Evolutionary conservation across 1,284 basidiomycete genomes (phyloP), one percentile per base, ranked within the genome.

Genomic region (Rugosomyces carneus): DNA sequence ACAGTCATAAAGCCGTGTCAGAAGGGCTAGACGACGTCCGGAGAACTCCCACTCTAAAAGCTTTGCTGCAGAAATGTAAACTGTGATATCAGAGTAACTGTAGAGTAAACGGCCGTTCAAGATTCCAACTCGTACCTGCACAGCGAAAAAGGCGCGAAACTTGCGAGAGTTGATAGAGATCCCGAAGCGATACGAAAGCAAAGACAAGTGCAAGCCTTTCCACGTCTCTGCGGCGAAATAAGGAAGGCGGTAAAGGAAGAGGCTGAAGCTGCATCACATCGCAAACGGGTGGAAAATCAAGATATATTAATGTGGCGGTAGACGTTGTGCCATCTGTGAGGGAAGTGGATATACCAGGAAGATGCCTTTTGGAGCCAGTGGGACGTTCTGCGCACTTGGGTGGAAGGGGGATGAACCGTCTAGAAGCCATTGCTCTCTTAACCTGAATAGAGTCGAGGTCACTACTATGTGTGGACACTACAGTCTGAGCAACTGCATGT

Each of bases 91-190:
- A 29, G 24, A 26, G 26, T 20, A 20, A 21, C 1, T 24, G 37
- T 16, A 40, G n/a, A 23, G 29, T 27, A n/a, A n/a, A 8, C 15
- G 7, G 23, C 27, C 59, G 24, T 10, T 7, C 19, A 19, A 2
- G n/a, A 0, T n/a, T 20, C 19, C 1, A 18, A 31, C 21, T 42
- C 49, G 45, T 57, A 80, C 83, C 78, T 62, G 83, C 78, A 60
- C 85, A 85, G 45, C 83, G 75, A 58, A 85, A 74, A 40, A 73
- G 66, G 39, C 74, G 72, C 10, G 79, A 84, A 16, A 80, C 80
- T 15, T 71, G 61, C 10, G 58, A 55, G 47, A 79, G 78, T 23
- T 55, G 54, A 9, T 47, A 54, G 5, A 80, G 63, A 44, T 78
- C 76, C 37, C 56, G 41, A 13, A 66, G 53, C 3, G 66, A 62